Base-by-base conservation (phyloP, 1,139 yeast genomes). In the Pichia sp. region DNA sequence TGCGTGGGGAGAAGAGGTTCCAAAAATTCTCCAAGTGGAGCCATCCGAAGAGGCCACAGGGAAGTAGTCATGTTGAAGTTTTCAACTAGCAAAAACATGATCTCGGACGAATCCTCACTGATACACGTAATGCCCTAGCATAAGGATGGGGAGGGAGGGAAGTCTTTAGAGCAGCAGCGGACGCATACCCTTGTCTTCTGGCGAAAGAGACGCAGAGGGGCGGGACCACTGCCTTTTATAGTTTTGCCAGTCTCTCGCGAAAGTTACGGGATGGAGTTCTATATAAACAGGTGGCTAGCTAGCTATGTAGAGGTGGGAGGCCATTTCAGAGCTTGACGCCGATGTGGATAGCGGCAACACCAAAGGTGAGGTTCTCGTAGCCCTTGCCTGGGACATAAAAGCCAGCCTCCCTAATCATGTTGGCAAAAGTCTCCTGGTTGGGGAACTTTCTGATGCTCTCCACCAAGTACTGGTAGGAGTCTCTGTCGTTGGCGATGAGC, bases 21-120 rank as follows among this genome's bases (percentile, higher is more conserved):
- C 93, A 86, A 86, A 85, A 85, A 86, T 85, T 85, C 95, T 87
- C 83, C 76, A 66, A 68, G 69, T 65, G 76, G 63, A 68, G 73
- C 22, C 13, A 25, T 25, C 41, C 41, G 25, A 39, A 39, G 41
- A 70, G 41, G 36, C 42, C 79, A 73, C 74, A 69, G 74, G 84
- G 88, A 85, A 90, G 98, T 81, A 90, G 97, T 90, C 97, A 84
- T 73, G 95, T 93, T 87, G 85, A 85, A 86, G 93, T 90, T 91
- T 91, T 91, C 97, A 91, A 91, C 97, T 96, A 91, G 99, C 99
- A 91, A 91, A 90, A 87, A 91, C 98, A 91, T 96, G 96, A 89
- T 89, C 99, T 91, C 99, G 98, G 98, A 93, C 96, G 96, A 90
- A 90, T 93, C 98, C 97, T 91, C 99, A 91, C 96, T 90, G 98